Evolutionary conservation across 345 rosid genomes (phyloP), one percentile per base, ranked within the genome.

Genomic region (Eucalyptus sp.): DNA sequence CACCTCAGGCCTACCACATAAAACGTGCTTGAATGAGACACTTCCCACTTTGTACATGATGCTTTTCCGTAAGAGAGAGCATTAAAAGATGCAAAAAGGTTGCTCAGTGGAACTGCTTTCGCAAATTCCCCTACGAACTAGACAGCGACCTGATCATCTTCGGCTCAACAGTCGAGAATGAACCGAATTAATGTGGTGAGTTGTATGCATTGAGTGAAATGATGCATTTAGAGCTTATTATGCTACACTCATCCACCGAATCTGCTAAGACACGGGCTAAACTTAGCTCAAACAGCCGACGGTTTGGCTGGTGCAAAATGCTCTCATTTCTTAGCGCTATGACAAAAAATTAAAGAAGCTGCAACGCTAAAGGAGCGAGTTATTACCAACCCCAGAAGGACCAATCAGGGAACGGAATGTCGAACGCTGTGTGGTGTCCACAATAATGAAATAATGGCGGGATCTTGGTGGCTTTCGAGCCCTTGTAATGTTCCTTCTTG

Each of bases 321-420:
- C 46, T 20, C 48, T 37, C 48, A 24, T 43, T 76, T 5, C 83
- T 76, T 11, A 37, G 27, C 48, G 1, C 27, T 20, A 10, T 37
- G 83, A 37, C 43, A 20, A 76, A 37, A 33, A 18, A 76, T 76
- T 76, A 76, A 37, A 76, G 83, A 76, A 76, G 83, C 83, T 76
- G 83, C 83, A 76, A 5, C 3, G 14, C 48, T 6, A 76, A 18
- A 76, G 48, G 83, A 64, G 58, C 27, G 88, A 68, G n/a, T 58
- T 51, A 86, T 88, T 93, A 96, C 98, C 97, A 95, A 44, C 95
- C 96, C 98, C 97, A 95, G 89, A 95, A 96, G 90, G 96, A 91
- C 98, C 97, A 95, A 46, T 95, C 96, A 81, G 95, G 96, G 71
- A 95, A 95, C 15, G 94, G 93, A 51, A 94, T 93, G 89, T 92